These are phyloP conservation scores for Pisolithus orientalis DNA, from an alignment of 768 basidiomycete genomes.

Conservation along the genomic window DNA sequence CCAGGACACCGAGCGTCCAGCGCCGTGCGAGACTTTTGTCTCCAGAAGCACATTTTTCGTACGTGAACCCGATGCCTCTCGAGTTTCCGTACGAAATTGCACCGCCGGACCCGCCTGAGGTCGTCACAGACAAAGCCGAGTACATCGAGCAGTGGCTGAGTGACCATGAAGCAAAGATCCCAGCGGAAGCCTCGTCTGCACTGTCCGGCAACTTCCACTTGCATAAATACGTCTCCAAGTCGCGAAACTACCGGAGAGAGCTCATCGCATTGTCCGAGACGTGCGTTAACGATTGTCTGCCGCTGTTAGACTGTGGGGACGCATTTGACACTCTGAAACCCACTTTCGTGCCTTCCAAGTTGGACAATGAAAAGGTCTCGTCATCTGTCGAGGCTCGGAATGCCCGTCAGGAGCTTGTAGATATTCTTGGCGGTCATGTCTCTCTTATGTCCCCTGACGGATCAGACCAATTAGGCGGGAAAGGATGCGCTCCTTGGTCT, in stretches of 20 bases:
- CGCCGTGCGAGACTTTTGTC: constrained; percentile 58
- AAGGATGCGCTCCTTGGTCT: constrained; percentile 62
- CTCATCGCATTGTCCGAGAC: constrained; percentile 74
- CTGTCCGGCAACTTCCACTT: constrained; percentile 21
- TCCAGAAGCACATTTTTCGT: constrained; percentile 61
- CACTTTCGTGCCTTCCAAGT: constrained; percentile 31
- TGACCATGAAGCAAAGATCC: constrained; percentile 52
- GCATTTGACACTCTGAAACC: constrained; percentile 59
- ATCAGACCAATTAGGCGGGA: constrained; percentile 21
- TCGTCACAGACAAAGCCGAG: constrained; percentile 43
- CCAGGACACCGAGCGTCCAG: constrained; percentile 53
- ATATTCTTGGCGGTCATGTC: constrained; percentile 75
- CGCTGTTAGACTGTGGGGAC: constrained; percentile 84
- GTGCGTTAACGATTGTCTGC: constrained; percentile 69
- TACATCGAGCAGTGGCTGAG: constrained; percentile 77
- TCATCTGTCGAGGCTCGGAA: constrained; percentile 25
- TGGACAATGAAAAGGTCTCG: constrained; percentile 23
- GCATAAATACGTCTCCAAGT: constrained; percentile 43
- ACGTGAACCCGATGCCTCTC: constrained; percentile 74
- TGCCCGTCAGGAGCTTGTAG: constrained; percentile 66
- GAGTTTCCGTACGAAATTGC: constrained; percentile 69
- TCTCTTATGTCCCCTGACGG: constrained; percentile 45
- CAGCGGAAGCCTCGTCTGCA: constrained; percentile 2
- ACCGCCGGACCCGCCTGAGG: constrained; percentile 42
- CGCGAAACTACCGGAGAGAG: constrained; percentile 43